phyloP scores from a whole-genome alignment of 1,284 basidiomycete species.

The Hymenochaete sp. region DNA sequence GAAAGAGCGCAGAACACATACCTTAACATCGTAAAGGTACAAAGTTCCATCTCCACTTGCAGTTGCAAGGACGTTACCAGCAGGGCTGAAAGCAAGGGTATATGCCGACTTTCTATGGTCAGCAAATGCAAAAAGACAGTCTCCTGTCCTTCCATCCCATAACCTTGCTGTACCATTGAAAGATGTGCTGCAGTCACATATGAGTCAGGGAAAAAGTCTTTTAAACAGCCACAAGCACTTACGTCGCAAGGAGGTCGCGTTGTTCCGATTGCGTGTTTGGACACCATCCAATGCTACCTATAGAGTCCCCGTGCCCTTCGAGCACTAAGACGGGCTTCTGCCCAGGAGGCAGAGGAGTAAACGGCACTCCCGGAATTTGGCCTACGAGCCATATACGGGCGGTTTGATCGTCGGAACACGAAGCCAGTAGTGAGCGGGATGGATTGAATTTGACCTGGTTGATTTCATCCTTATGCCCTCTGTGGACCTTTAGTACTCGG shows the following conservation, averaged over 20 bases:
- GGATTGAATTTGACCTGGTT: conserved; percentile 70
- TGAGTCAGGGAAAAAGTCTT: background rate
- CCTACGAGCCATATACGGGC: conserved; percentile 67
- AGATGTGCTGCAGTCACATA: conserved; percentile 42
- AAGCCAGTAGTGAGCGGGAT: conserved; percentile 56
- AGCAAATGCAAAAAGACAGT: conserved; percentile 56
- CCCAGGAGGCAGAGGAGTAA: background rate
- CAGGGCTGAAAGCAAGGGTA: conserved; percentile 57
- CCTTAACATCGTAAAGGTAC: conserved; percentile 29
- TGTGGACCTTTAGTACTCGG: conserved; percentile 23
- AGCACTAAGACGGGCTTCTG: conserved; percentile 38
- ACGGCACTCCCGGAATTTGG: conserved; percentile 29
- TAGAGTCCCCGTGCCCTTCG: conserved; percentile 55
- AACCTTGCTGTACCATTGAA: conserved; percentile 69
- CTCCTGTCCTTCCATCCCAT: conserved; percentile 70
- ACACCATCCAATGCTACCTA: conserved; percentile 69
- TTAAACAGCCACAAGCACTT: conserved; percentile 25
- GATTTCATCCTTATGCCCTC: conserved; percentile 70
- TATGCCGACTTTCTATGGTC: conserved; percentile 65
- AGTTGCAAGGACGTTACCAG: conserved; percentile 35
- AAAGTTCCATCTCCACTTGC: conserved; percentile 31
- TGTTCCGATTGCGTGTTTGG: conserved; percentile 37
- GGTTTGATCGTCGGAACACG: conserved; percentile 72
- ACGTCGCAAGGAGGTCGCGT: conserved; percentile 64
- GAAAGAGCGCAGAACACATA: conserved; percentile 14